Evolutionary conservation across 2,329 filamentous ascomycete species (phyloP).

Genomic region (Ceratocystis alfenasii): DNA sequence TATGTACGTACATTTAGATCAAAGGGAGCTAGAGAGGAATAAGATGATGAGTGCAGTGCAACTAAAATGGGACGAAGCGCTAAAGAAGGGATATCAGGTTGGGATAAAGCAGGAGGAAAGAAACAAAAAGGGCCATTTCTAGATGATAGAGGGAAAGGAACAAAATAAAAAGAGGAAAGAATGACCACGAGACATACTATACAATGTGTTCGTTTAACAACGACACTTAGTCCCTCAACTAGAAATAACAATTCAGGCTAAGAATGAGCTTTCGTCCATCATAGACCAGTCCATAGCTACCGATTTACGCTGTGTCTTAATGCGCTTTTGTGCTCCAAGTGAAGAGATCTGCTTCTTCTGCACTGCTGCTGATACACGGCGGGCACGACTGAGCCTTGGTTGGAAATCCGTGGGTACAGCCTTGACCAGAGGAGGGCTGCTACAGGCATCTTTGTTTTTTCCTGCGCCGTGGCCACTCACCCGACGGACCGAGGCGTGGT

Average conservation of each 20-base stretch:
- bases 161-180: background rate
- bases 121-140: too few species aligned
- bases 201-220: background rate
- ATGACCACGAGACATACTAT: background rate
- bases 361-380: background rate
- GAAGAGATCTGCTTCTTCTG: background rate
- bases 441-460: background rate
- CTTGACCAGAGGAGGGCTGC: background rate
- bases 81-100: too few species aligned
- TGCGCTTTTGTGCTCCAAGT: background rate
- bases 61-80: too few species aligned
- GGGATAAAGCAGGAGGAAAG: too few species aligned
- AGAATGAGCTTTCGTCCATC: conserved; percentile 12
- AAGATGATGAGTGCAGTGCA: too few species aligned
- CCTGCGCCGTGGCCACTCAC: background rate
- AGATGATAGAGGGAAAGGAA: too few species aligned
- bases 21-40: too few species aligned
- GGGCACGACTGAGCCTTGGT: too few species aligned
- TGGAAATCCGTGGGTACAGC: background rate
- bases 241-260: conserved; percentile 6
- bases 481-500: background rate
- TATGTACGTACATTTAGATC: too few species aligned
- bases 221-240: background rate
- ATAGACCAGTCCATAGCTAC: conserved; percentile 5
- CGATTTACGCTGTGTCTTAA: background rate